Conservation (phyloP, 1,284 basidiomycete species). For the Vanrija sp. region DNA sequence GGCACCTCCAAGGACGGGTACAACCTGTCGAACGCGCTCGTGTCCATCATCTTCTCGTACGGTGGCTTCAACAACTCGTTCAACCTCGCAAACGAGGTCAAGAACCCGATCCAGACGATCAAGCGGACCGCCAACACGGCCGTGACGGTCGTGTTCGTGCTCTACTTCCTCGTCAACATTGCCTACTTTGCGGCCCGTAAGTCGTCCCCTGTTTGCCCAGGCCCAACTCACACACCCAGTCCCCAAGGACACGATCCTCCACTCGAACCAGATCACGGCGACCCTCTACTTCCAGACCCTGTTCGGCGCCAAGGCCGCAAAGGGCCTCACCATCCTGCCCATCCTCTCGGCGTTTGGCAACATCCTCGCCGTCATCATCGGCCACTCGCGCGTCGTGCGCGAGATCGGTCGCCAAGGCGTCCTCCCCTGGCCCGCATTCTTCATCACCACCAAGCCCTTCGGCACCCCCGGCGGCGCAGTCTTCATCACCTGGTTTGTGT, state of each 20-base stretch:
- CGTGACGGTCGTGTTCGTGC: slow-evolving; percentile 26
- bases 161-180: slow-evolving; percentile 36
- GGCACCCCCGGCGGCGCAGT: slow-evolving; percentile 50
- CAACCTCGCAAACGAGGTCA: slow-evolving; percentile 53
- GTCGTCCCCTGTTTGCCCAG: too few relatives aligned
- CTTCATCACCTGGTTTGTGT: slow-evolving; percentile 53
- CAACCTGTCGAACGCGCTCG: slow-evolving; percentile 47
- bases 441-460: slow-evolving; percentile 36
- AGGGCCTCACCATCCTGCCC: slow-evolving; percentile 34
- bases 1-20: slow-evolving; percentile 52
- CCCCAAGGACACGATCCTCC: slow-evolving; percentile 35
- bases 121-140: slow-evolving; percentile 27
- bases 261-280: slow-evolving; percentile 39
- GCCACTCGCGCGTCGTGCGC: slow-evolving; percentile 51
- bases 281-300: slow-evolving; percentile 43
- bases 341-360: slow-evolving; percentile 44
- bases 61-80: slow-evolving; percentile 53
- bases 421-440: slow-evolving; percentile 39
- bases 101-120: slow-evolving; percentile 35
- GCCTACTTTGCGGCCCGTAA: slow-evolving; percentile 45
- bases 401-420: slow-evolving; percentile 45
- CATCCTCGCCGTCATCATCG: slow-evolving; percentile 36
- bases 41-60: slow-evolving; percentile 15
- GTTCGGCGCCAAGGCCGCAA: slow-evolving; percentile 42
- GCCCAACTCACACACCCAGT: slow-evolving; percentile 13